Conservation (phyloP, 2,329 filamentous ascomycete genomes). For the Ophiostoma perfectum region DNA sequence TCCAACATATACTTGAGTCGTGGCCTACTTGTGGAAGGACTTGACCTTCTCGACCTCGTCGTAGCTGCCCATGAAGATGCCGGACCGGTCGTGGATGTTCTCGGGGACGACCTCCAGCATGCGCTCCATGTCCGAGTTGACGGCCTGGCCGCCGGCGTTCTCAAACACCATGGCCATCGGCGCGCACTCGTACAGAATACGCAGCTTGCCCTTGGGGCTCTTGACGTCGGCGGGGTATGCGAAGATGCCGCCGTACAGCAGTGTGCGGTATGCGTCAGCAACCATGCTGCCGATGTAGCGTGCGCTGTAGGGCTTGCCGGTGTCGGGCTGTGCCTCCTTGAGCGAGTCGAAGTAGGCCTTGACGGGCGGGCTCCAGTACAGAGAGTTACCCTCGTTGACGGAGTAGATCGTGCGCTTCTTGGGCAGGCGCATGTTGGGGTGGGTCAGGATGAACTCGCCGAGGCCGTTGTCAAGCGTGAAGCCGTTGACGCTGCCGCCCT, state of each 20-base stretch:
- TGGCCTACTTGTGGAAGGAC: conserved; percentile 58
- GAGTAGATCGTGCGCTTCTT: conserved; percentile 82
- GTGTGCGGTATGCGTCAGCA: conserved; percentile 90
- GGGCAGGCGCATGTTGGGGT: conserved; percentile 89
- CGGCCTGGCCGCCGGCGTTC: conserved; percentile 88
- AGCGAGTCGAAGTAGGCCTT: conserved; percentile 84
- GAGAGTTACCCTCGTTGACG: conserved; percentile 95
- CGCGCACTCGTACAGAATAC: conserved; percentile 96
- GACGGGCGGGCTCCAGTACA: conserved; percentile 89
- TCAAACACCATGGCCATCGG: conserved; percentile 99
- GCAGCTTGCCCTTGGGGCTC: conserved; percentile 94
- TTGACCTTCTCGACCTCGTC: conserved; percentile 97
- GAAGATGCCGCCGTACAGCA: conserved; percentile 94
- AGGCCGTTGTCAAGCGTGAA: conserved; percentile 96
- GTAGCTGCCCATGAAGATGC: conserved; percentile 92
- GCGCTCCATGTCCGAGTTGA: conserved; percentile 84
- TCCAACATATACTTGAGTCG: neutral
- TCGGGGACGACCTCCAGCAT: conserved; percentile 87
- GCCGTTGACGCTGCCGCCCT: conserved; percentile 83
- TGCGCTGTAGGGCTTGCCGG: conserved; percentile 85
- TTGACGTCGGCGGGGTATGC: conserved; percentile 97
- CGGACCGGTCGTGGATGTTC: conserved; percentile 89
- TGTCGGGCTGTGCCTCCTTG: conserved; percentile 64
- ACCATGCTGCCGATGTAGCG: conserved; percentile 99
- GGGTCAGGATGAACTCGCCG: conserved; percentile 97